Base-by-base conservation (phyloP, 2,329 filamentous ascomycete species). In the Aspergillus latus region DNA sequence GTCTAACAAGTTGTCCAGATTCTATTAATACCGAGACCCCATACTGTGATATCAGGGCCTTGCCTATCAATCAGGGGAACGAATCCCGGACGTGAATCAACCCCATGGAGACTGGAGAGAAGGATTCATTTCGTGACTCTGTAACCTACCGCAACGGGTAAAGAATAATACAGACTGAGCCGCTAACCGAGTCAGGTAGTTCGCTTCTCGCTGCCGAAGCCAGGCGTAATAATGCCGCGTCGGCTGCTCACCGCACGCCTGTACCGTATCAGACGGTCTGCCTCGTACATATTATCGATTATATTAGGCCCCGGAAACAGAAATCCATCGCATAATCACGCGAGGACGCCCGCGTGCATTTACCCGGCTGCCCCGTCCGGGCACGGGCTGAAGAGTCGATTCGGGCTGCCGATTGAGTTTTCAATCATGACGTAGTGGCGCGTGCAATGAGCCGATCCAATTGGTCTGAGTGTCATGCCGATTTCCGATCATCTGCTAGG, bases 141-240 rank as follows among this genome's bases (percentile, higher is more conserved):
- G 34, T 37, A 37, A 42, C 48, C 45, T 56, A 26, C 49, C 44
- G 3, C n/a, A 56, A 49, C 8, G 28, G 26, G 44, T 9, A 39
- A 43, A 42, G 49, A 34, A 5, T 15, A 7, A 36, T 56, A 47
- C 43, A 8, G 30, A 26, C 21, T n/a, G 11, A 13, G 8, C 11
- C 43, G 43, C 54, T 56, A 52, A 28, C 64, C 39, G 13, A 60
- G 52, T 49, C 52, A 49, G 60, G 67, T 21, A 64, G 53, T 50
- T 64, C 47, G 43, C 59, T 62, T 61, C 60, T 63, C 36, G 11
- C 29, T 15, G 34, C 34, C 34, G 34, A 37, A 13, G 34, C 34
- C 34, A 34, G 45, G 30, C 32, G 28, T 37, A 44, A 48, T 30
- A 21, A 21, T 21, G 21, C 21, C 21, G 21, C 21, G 21, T 53